Evolutionary conservation across 768 basidiomycete genomes (phyloP), one percentile per base, ranked within the genome.

Genomic region (Phlebiopsis flavidoalba): DNA sequence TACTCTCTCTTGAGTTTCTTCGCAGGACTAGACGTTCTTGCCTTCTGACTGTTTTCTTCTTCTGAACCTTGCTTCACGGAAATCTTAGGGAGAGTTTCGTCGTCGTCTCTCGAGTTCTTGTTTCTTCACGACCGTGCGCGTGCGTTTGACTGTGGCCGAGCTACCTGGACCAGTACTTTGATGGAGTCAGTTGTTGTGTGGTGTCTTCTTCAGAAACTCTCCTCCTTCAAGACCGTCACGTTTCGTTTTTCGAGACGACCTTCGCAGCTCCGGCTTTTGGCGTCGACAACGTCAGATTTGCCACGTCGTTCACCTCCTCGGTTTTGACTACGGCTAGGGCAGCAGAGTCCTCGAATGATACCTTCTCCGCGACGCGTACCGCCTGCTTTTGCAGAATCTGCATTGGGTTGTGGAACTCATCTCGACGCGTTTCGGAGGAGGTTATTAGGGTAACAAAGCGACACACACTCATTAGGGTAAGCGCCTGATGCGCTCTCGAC

Each of bases 1-100:
- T 80, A 81, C 12, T 76, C 74, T 55, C 77, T 73, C 64, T 76
- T 79, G 37, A 65, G 64, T 50, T 73, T 77, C 66, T 17, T 12
- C 19, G 3, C 26, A 31, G 53, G 36, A 33, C 33, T 35, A 4
- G 35, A 6, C 19, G 15, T 2, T 19, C 33, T 31, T 6, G 26
- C 26, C 26, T 31, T 31, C 26, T 31, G 6, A 31, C 6, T 6
- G 26, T 31, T 31, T 31, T 31, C 26, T 31, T 31, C 6, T 31
- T 31, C 2, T 31, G 26, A 31, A 31, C 6, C n/a, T 31, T 31
- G 26, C 6, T 31, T 31, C 26, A 31, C 26, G 6, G 15, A 5
- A 15, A 12, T 11, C 5, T 33, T 53, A 19, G 53, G 53, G 6
- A 53, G 35, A n/a, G 21, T 36, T 15, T 53, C 53, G 15, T 37